Base-by-base conservation (phyloP, 73 alveolate genomes). In the Paramecium pentaurelia region DNA sequence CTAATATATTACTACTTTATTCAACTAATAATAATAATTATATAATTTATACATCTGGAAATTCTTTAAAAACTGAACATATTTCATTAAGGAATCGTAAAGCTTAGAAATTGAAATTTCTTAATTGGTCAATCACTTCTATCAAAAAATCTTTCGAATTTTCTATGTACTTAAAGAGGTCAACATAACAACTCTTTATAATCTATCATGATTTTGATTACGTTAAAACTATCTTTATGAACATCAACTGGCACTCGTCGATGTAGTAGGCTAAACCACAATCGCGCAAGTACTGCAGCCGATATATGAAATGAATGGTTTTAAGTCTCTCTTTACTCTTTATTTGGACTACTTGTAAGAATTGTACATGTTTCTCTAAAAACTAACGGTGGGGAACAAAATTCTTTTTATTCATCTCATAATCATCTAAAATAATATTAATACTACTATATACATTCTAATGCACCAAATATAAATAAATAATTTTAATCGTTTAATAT, bases 251-350 rank as follows among this genome's bases (percentile, higher is more conserved):
- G 42, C 25, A 25, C 49, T 80, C 91, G 75, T 80, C 91, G 58
- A 80, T 45, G 73, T 80, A 80, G 73, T 80, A 80, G 71, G 91
- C 91, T 6, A 80, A 42, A 42, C 47, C 91, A 80, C 91, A 80
- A 47, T 80, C 91, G 44, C 91, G 45, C 91, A 80, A 49, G 73
- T 80, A 80, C 49, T 40, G 14, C 77, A 80, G 73, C 34, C 91
- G 71, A 49, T 80, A 80, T 47, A 80, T 28, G 75, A 80, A 80
- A 40, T 80, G 58, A 47, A 80, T 80, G 71, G 84, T 28, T 64
- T 64, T 64, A 64, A 80, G 49, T 80, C 75, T 11, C 75, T 80
- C 75, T 80, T 80, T 49, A 32, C 77, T 49, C 58, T 44, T 34
- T 10, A 80, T 49, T 80, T 80, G 91, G 58, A 47, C 91, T 18